Percentiles rank a stretch among this genome's conserved stretches.
Evolutionary conservation across 1,284 basidiomycete genomes (phyloP).

Genomic region (Cryptococcus deneoformans): DNA sequence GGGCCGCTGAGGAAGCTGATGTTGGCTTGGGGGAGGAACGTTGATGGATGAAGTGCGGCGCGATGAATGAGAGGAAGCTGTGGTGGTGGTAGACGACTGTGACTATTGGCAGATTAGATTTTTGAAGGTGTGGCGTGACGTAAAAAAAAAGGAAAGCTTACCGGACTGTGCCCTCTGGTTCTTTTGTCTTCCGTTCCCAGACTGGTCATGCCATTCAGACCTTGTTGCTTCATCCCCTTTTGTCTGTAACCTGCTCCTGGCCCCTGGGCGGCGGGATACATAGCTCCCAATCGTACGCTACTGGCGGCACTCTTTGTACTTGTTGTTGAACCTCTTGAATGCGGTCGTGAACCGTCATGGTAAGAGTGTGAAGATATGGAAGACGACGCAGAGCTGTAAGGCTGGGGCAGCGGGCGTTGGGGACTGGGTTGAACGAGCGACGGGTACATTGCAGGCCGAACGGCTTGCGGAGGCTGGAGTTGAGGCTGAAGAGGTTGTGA

Average conservation of each 20-base stretch:
- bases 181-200: slow-evolving; percentile 14
- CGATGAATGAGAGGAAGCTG: slow-evolving; percentile 42
- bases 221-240: slow-evolving; percentile 32
- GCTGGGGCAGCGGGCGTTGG: slow-evolving; percentile 32
- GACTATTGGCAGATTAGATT: neutral
- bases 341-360: slow-evolving; percentile 42
- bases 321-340: slow-evolving; percentile 45
- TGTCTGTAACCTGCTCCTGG: slow-evolving; percentile 26
- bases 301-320: slow-evolving; percentile 41
- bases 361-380: slow-evolving; percentile 44
- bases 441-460: slow-evolving; percentile 6
- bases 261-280: slow-evolving; percentile 33
- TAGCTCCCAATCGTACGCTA: slow-evolving; percentile 40
- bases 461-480: slow-evolving; percentile 11
- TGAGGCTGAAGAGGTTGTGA: slow-evolving; percentile 7
- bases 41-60: slow-evolving; percentile 32
- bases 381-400: slow-evolving; percentile 38
- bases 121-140: neutral
- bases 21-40: slow-evolving; percentile 33
- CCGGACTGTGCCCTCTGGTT: slow-evolving; percentile 41
- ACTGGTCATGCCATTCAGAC: slow-evolving; percentile 23
- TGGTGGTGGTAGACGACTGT: slow-evolving; percentile 25
- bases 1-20: slow-evolving; percentile 42
- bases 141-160: slow-evolving; percentile 15
- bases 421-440: slow-evolving; percentile 38